Base-by-base conservation (phyloP, 1,139 yeast species). In the Pneumocystis murina region DNA sequence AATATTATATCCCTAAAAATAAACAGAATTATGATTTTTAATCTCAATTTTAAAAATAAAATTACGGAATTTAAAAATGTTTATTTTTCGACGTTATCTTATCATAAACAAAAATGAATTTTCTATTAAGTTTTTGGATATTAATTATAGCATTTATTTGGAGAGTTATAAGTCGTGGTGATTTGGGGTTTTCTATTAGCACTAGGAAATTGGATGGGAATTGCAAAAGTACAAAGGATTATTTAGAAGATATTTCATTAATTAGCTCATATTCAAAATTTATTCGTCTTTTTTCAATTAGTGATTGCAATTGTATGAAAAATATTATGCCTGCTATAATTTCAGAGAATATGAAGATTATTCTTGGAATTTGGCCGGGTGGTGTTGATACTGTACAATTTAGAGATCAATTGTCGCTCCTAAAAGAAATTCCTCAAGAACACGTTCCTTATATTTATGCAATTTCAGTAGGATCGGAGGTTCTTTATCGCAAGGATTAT, bases 321-420 rank as follows among this genome's bases (percentile, higher is more conserved):
- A 79, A 79, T 73, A 78, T 91, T 70, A 95, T 89, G 65, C 96
- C 96, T 61, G 96, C 90, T 67, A 88, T 70, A 59, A 59, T 85
- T 71, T 77, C 78, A 63, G 84, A 84, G 68, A 87, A 89, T 63
- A 86, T 90, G 80, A 78, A 80, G 72, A 75, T 87, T 63, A 82
- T 88, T 75, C 77, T 87, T 62, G 96, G 96, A 75, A 80, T 90
- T 70, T 89, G 96, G 96, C 96, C 96, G 74, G 87, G 79, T 63
- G 95, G 87, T 72, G 87, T 83, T 64, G 74, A 83, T 64, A 20
- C 40, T 24, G 33, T 1, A 12, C 94, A 87, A 74, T 88, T 80
- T 72, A 75, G 75, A 58, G 84, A 78, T 8, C 96, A 89, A 76
- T 81, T 86, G 74, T 72, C 74, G 41, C 94, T 95, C 59, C 79